These are phyloP conservation scores for Mucor mucedo DNA, from an alignment of 371 early-diverging fungal genomes.

Conservation along the genomic window DNA sequence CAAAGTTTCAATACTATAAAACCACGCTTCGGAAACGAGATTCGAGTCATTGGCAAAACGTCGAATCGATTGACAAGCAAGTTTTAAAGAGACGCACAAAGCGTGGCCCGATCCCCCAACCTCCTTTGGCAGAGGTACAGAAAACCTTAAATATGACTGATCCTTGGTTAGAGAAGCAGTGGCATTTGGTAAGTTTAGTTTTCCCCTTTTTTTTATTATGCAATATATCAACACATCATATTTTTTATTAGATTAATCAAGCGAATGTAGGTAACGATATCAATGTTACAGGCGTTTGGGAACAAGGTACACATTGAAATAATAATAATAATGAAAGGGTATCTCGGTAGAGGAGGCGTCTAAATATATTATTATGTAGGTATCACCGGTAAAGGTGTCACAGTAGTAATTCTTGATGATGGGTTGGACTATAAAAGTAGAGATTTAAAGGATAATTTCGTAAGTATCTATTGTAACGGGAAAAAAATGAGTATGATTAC, in stretches of 20 bases:
- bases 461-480: constrained; percentile 42
- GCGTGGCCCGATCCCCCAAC: constrained; percentile 35
- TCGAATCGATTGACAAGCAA: constrained; percentile 39
- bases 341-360: no score
- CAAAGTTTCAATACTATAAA: constrained; percentile 22
- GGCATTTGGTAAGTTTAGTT: constrained; percentile 74
- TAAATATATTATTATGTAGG: constrained; percentile 35
- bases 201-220: neutral
- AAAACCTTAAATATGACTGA: constrained; percentile 60
- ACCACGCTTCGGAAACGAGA: constrained; percentile 21
- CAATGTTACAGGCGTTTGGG: constrained; percentile 94
- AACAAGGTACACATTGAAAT: constrained; percentile 58
- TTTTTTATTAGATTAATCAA: constrained; percentile 68
- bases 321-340: no score
- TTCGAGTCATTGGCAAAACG: constrained; percentile 23
- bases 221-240: neutral
- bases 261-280: constrained; percentile 78
- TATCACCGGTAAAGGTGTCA: constrained; percentile 85
- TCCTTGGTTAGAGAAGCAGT: constrained; percentile 82
- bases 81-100: constrained; percentile 38
- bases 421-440: constrained; percentile 87
- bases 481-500: no score
- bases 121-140: constrained; percentile 20
- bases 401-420: constrained; percentile 93
- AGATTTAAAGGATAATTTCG: constrained; percentile 90